A percentile compares a stretch with the other conserved stretches of the same genome.
Conservation (phyloP, 768 basidiomycete genomes). For the Favolaschia claudopus region DNA sequence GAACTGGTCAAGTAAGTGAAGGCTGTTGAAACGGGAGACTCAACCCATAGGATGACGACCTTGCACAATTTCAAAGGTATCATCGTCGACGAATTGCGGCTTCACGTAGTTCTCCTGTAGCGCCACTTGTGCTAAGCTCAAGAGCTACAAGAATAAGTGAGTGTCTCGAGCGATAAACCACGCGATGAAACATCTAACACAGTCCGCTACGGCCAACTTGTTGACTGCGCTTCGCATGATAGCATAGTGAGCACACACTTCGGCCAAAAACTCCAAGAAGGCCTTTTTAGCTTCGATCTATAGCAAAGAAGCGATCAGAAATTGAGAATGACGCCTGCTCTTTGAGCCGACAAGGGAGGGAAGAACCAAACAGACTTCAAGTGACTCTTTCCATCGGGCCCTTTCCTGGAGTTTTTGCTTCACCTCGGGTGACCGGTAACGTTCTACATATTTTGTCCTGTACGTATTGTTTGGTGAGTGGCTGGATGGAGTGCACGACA, state of each 20-base stretch:
- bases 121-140: conserved; percentile 84
- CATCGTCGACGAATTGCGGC: conserved; percentile 75
- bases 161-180: too few relatives aligned
- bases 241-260: conserved; percentile 75
- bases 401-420: conserved; percentile 70
- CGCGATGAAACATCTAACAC: too few relatives aligned
- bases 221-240: conserved; percentile 78
- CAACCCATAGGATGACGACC: conserved; percentile 90
- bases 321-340: too few relatives aligned
- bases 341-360: not conserved
- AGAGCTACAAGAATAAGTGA: too few relatives aligned
- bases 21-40: not conserved
- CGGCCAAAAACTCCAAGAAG: conserved; percentile 70
- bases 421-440: conserved; percentile 81
- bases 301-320: not conserved
- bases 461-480: not conserved
- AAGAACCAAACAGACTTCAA: conserved; percentile 47
- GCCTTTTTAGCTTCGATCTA: conserved; percentile 70
- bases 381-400: conserved; percentile 76
- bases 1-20: not conserved
- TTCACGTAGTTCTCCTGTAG: conserved; percentile 78
- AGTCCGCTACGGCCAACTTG: conserved; percentile 86
- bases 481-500: not conserved
- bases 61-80: conserved; percentile 74
- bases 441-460: conserved; percentile 74